These are phyloP conservation scores for Talaromyces stipitatus DNA, from an alignment of 495 filamentous ascomycete genomes.

Conservation along the genomic window DNA sequence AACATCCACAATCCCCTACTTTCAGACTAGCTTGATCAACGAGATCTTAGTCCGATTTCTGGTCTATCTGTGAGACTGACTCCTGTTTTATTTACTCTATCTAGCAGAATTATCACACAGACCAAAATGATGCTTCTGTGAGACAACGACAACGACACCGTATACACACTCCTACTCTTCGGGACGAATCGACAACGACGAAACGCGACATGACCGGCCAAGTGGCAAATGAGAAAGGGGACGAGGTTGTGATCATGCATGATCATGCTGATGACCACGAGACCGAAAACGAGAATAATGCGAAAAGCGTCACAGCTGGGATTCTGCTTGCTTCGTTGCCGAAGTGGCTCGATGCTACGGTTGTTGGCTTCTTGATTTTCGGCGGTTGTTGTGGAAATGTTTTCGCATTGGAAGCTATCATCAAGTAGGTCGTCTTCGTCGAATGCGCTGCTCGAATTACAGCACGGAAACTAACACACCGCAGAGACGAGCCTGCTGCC, in stretches of 20 bases:
- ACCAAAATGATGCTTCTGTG: not conserved
- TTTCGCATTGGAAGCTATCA: constrained; percentile 90
- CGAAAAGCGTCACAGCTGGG: constrained; percentile 41
- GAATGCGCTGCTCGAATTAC: constrained; percentile 23
- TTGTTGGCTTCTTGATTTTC: constrained; percentile 85
- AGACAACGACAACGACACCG: not conserved
- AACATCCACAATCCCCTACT: not conserved
- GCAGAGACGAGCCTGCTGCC: constrained; percentile 29
- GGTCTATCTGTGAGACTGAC: not conserved
- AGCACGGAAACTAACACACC: constrained; percentile 20
- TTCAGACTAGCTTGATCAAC: not conserved
- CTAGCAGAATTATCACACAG: not conserved
- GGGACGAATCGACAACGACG: not conserved
- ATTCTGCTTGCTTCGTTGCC: constrained; percentile 49
- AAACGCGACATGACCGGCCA: not conserved
- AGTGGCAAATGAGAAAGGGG: not conserved
- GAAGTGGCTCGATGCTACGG: constrained; percentile 55
- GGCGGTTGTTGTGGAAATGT: constrained; percentile 98
- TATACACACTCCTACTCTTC: not conserved
- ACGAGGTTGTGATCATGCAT: not conserved
- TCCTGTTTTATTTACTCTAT: not conserved
- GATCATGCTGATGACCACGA: not conserved
- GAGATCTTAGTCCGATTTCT: not conserved
- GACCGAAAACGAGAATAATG: constrained; percentile 5
- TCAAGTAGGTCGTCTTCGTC: constrained; percentile 66